Evolutionary conservation across 1,284 basidiomycete species (phyloP).

Genomic region (Gymnopus androsaceus): DNA sequence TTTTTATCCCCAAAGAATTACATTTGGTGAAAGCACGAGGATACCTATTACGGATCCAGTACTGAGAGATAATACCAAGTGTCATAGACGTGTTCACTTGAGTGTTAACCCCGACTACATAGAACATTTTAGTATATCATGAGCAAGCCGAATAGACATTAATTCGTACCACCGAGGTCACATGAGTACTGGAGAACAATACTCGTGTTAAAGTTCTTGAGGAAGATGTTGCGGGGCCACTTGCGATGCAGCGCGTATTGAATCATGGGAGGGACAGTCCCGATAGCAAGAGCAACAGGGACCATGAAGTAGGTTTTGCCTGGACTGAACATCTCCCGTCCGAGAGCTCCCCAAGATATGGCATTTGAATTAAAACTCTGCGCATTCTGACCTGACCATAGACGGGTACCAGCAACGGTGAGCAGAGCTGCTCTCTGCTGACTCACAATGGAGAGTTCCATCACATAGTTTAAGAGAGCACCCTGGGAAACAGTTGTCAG

Average conservation of each 20-base stretch:
- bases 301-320: slow-evolving; percentile 20
- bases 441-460: slow-evolving; percentile 14
- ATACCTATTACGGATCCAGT: slow-evolving; percentile 18
- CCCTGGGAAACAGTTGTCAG: background rate
- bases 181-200: slow-evolving; percentile 19
- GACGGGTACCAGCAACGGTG: slow-evolving; percentile 19
- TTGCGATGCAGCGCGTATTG: slow-evolving; percentile 19
- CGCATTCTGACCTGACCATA: slow-evolving; percentile 23
- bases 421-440: slow-evolving; percentile 19
- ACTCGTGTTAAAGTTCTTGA: slow-evolving; percentile 18
- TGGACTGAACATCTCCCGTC: slow-evolving; percentile 20
- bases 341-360: slow-evolving; percentile 22
- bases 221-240: slow-evolving; percentile 15
- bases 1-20: background rate
- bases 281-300: slow-evolving; percentile 19
- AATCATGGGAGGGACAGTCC: slow-evolving; percentile 17
- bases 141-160: background rate
- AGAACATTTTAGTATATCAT: background rate
- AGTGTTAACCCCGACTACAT: slow-evolving; percentile 20
- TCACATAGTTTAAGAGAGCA: slow-evolving; percentile 16
- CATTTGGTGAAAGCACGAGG: slow-evolving; percentile 22
- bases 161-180: background rate
- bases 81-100: slow-evolving; percentile 18
- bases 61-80: slow-evolving; percentile 20
- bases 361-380: slow-evolving; percentile 22